These are phyloP conservation scores for Entomortierella lignicola DNA, from an alignment of 192 early-diverging fungal species.

Conservation along the genomic window DNA sequence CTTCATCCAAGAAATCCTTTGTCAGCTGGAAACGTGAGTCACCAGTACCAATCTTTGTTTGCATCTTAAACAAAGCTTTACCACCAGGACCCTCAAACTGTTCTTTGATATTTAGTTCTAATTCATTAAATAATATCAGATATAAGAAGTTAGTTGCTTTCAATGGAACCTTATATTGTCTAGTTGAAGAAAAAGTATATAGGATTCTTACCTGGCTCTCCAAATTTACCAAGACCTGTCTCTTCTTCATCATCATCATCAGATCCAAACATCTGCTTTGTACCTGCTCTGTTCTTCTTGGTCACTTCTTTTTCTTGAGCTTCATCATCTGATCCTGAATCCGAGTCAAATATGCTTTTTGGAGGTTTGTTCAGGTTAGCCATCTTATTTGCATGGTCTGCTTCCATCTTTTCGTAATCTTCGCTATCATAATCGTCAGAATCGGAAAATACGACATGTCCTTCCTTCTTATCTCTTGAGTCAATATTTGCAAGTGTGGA, in stretches of 20 bases:
- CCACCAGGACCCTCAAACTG: slow-evolving; percentile 65
- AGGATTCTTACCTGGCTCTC: slow-evolving; percentile 21
- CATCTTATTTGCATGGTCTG: slow-evolving; percentile 42
- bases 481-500: slow-evolving; percentile 50
- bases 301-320: neutral
- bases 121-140: neutral
- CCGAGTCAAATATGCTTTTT: slow-evolving; percentile 52
- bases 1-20: slow-evolving; percentile 62
- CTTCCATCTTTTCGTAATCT: slow-evolving; percentile 41
- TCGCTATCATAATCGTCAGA: slow-evolving; percentile 49
- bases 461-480: slow-evolving; percentile 44
- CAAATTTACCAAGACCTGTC: slow-evolving; percentile 6
- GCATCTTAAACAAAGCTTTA: slow-evolving; percentile 58
- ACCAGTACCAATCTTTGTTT: slow-evolving; percentile 57
- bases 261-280: slow-evolving; percentile 66
- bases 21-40: slow-evolving; percentile 65
- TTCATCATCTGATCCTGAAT: slow-evolving; percentile 38
- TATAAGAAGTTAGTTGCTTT: no score
- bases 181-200: neutral
- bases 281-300: slow-evolving; percentile 34
- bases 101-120: slow-evolving; percentile 60
- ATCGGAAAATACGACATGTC: slow-evolving; percentile 50
- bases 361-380: slow-evolving; percentile 29
- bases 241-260: slow-evolving; percentile 56
- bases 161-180: no score